These are phyloP conservation scores for Chaetomiaceae sp. DNA, from an alignment of 2,329 filamentous ascomycete species.

Conservation along the genomic window DNA sequence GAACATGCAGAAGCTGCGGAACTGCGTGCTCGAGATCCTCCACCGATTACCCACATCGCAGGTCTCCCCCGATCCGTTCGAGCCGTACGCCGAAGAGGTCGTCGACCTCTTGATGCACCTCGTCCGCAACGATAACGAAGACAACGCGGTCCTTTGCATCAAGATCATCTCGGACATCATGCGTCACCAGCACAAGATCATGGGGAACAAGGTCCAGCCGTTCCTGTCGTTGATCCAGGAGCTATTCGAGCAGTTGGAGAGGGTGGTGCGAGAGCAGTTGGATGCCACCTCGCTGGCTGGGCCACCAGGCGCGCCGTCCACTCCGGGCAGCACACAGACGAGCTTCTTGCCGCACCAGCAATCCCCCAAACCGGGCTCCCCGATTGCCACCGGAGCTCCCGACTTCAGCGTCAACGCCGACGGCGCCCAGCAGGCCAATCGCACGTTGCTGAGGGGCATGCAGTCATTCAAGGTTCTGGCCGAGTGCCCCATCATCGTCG, in stretches of 20 bases:
- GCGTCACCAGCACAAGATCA: slow-evolving; percentile 80
- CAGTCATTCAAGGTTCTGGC: slow-evolving; percentile 98
- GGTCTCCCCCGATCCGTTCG: slow-evolving; percentile 72
- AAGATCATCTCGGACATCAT: slow-evolving; percentile 98
- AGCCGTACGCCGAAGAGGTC: slow-evolving; percentile 80
- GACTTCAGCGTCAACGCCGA: slow-evolving; percentile 71
- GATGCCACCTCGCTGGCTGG: slow-evolving; percentile 62
- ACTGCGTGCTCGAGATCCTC: slow-evolving; percentile 89
- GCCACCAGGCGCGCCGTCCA: slow-evolving; percentile 55
- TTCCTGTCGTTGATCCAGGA: slow-evolving; percentile 92
- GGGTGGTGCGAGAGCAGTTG: slow-evolving; percentile 90
- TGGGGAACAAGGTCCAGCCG: slow-evolving; percentile 71
- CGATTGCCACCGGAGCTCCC: slow-evolving; percentile 65
- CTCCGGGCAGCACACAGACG: slow-evolving; percentile 57
- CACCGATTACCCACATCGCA: slow-evolving; percentile 71
- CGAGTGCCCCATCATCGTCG: slow-evolving; percentile 97
- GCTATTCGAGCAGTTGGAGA: slow-evolving; percentile 91
- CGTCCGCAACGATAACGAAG: slow-evolving; percentile 90
- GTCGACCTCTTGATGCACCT: slow-evolving; percentile 86
- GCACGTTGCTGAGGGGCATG: slow-evolving; percentile 85
- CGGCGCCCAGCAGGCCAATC: slow-evolving; percentile 65
- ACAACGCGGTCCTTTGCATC: slow-evolving; percentile 96
- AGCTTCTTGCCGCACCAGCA: slow-evolving; percentile 57
- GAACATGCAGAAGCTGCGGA: slow-evolving; percentile 67
- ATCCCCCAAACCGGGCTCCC: slow-evolving; percentile 83